Conservation (phyloP, 768 basidiomycete species). For the Leccinum truebloodii region DNA sequence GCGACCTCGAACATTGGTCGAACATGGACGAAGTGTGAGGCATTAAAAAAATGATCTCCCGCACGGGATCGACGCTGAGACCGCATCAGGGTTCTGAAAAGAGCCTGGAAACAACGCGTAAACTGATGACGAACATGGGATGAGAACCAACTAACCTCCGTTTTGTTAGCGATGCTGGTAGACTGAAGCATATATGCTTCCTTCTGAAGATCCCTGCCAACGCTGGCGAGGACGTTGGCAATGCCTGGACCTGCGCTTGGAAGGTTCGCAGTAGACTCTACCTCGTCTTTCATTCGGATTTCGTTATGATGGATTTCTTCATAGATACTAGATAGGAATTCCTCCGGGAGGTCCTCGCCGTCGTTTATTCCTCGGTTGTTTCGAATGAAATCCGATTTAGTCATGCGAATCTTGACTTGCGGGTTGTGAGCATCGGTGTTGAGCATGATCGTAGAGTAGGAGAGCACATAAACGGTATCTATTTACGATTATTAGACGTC, state of each 20-base stretch:
- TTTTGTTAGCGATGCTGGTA: constrained; percentile 95
- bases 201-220: constrained; percentile 92
- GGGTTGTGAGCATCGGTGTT: constrained; percentile 98
- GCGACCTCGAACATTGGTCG: constrained; percentile 99
- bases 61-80: constrained; percentile 82
- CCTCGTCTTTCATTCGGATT: constrained; percentile 98
- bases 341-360: constrained; percentile 82
- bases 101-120: constrained; percentile 53
- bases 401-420: constrained; percentile 93
- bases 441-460: constrained; percentile 93
- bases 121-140: not conserved
- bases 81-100: constrained; percentile 91
- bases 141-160: constrained; percentile 61
- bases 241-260: constrained; percentile 64
- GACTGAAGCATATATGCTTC: constrained; percentile 96
- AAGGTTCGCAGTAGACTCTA: constrained; percentile 55
- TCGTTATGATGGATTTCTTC: constrained; percentile 92
- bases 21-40: constrained; percentile 95
- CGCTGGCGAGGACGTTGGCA: constrained; percentile 79
- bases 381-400: constrained; percentile 85
- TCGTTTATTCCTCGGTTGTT: constrained; percentile 99
- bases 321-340: constrained; percentile 73
- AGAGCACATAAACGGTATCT: constrained; percentile 94
- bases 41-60: constrained; percentile 92
- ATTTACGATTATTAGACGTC: constrained; percentile 2